Conservation (phyloP, 306 rosid species). For the Abrus pulchellus region DNA sequence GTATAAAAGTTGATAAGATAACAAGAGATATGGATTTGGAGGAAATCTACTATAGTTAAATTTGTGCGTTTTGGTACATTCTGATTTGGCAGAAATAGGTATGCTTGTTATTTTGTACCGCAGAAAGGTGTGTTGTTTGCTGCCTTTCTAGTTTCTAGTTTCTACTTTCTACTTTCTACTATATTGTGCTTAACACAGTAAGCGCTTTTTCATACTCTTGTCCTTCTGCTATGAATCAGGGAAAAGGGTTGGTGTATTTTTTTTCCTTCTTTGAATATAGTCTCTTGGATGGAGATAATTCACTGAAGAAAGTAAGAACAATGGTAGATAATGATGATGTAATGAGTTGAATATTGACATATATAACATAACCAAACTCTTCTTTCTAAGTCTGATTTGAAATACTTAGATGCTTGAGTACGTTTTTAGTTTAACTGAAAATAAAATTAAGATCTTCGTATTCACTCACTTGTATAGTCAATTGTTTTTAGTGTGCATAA, state of each 20-base stretch:
- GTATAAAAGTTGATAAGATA: background rate
- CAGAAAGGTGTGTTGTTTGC: too few relatives aligned
- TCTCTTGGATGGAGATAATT: background rate
- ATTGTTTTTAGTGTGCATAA: conserved; percentile 1
- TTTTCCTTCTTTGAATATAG: background rate
- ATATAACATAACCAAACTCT: background rate
- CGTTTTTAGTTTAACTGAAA: background rate
- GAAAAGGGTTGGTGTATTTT: background rate
- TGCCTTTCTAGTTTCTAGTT: background rate
- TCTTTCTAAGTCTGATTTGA: background rate
- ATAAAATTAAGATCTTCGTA: background rate
- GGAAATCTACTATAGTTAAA: background rate
- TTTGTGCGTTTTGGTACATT: background rate
- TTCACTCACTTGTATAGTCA: background rate
- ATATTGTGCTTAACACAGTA: background rate
- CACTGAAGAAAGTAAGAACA: background rate
- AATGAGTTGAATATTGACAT: background rate
- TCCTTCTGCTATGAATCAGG: background rate
- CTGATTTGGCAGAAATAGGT: background rate
- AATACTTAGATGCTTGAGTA: background rate
- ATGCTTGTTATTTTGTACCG: background rate
- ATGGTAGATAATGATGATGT: background rate
- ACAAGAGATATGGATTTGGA: background rate
- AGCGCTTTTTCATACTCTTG: background rate
- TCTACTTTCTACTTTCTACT: background rate